A percentile compares a stretch with the other conserved stretches of the same genome.
These are phyloP conservation scores for Seiridium unicorne DNA, from an alignment of 2,329 filamentous ascomycete species.

Conservation along the genomic window DNA sequence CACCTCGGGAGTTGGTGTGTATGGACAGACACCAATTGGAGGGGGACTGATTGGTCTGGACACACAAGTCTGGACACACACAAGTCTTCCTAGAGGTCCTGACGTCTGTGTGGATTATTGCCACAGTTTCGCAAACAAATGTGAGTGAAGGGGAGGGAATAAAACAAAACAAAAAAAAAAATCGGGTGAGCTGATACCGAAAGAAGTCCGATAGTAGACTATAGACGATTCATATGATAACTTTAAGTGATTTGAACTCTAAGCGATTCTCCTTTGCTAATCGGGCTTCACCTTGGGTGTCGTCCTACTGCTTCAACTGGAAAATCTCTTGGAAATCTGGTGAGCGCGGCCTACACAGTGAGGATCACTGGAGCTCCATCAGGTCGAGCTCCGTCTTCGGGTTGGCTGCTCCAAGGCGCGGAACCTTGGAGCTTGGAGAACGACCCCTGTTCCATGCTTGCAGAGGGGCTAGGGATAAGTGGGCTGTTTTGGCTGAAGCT, in stretches of 20 bases:
- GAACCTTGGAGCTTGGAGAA: background rate
- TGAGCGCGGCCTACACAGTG: no score
- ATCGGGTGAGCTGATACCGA: background rate
- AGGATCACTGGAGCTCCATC: background rate
- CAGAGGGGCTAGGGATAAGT: slow-evolving; percentile 1
- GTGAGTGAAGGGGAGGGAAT: no score
- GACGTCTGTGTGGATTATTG: background rate
- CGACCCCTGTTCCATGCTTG: slow-evolving; percentile 4
- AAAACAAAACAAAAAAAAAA: no score
- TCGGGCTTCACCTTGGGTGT: background rate
- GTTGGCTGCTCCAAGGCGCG: slow-evolving; percentile 1
- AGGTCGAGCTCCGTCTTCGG: slow-evolving; percentile 2
- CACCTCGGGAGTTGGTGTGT: background rate
- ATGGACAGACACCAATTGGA: background rate
- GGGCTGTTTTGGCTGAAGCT: slow-evolving; percentile 1
- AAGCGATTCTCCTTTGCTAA: background rate
- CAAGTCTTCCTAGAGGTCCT: background rate
- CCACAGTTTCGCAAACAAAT: background rate
- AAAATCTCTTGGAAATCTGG: no score
- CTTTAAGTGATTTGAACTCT: background rate
- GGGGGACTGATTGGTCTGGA: background rate
- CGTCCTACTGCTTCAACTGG: background rate
- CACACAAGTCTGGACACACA: background rate
- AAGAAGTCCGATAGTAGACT: slow-evolving; percentile 1
- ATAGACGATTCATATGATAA: background rate